Conservation (phyloP, 2,329 filamentous ascomycete genomes). For the Curvularia sp. region DNA sequence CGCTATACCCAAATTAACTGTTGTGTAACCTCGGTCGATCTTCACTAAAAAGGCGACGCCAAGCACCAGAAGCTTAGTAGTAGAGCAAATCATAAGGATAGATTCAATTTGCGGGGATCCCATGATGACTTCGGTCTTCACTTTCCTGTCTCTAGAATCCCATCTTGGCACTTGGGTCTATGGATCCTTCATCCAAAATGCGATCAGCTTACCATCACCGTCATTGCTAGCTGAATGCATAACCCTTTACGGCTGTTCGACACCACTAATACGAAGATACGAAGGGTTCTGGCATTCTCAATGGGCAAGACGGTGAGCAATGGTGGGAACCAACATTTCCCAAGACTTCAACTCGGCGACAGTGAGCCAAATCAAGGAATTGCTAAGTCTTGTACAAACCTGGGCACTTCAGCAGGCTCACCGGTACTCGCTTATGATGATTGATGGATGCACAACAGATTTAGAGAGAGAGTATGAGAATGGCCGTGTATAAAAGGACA, state of each 20-base stretch:
- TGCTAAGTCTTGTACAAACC: not conserved
- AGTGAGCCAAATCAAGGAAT: not conserved
- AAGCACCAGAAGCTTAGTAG: not conserved
- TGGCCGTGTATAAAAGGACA: slow-evolving; percentile 8
- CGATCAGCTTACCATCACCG: slow-evolving; percentile 15
- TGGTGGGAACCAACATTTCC: not conserved
- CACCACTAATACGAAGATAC: not conserved
- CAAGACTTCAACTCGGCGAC: slow-evolving; percentile 2
- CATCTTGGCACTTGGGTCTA: not conserved
- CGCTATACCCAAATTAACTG: slow-evolving; percentile 15
- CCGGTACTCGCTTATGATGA: not conserved
- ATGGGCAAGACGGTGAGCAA: not conserved
- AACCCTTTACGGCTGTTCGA: not conserved
- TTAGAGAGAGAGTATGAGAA: not conserved
- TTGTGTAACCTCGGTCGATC: slow-evolving; percentile 13
- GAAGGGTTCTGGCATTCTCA: not conserved
- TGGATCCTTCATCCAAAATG: not conserved
- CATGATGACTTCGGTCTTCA: not conserved
- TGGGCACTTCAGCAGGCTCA: not conserved
- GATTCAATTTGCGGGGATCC: not conserved
- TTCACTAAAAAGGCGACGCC: not conserved
- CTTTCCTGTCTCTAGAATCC: not conserved
- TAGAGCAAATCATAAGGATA: slow-evolving; percentile 2
- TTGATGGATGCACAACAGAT: not conserved
- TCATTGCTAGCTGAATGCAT: not conserved